Percentiles rank a stretch among this genome's conserved stretches.
phyloP scores from a whole-genome alignment of 2,329 filamentous ascomycete genomes.

The Pyricularia grisea region DNA sequence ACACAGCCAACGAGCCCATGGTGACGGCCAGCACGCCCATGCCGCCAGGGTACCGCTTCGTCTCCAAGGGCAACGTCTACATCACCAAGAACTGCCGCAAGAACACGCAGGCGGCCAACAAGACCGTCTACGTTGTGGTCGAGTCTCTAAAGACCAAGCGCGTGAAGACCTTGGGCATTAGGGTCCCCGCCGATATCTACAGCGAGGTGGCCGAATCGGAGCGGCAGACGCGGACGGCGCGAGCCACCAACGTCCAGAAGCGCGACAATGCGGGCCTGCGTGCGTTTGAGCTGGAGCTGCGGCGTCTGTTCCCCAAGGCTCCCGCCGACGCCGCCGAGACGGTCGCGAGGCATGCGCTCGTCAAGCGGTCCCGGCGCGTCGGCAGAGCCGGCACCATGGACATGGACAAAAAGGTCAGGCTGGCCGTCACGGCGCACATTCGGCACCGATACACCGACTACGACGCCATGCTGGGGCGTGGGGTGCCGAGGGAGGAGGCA shows the following conservation, averaged over 20 bases:
- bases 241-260: slow-evolving; percentile 20
- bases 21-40: slow-evolving; percentile 16
- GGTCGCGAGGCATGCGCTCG: slow-evolving; percentile 30
- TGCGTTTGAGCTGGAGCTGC: slow-evolving; percentile 24
- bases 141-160: neutral
- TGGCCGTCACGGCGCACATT: slow-evolving; percentile 39
- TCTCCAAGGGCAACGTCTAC: slow-evolving; percentile 31
- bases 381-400: slow-evolving; percentile 31
- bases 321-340: slow-evolving; percentile 22
- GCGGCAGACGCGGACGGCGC: slow-evolving; percentile 18
- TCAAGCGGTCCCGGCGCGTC: slow-evolving; percentile 36
- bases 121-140: slow-evolving; percentile 27
- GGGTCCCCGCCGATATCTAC: slow-evolving; percentile 25
- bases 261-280: slow-evolving; percentile 23
- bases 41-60: slow-evolving; percentile 29
- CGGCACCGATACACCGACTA: slow-evolving; percentile 39
- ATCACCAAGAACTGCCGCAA: slow-evolving; percentile 30
- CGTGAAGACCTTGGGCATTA: slow-evolving; percentile 22
- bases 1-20: neutral
- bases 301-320: slow-evolving; percentile 27
- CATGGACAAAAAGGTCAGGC: slow-evolving; percentile 26
- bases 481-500: neutral
- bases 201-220: slow-evolving; percentile 19
- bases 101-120: slow-evolving; percentile 21
- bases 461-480: slow-evolving; percentile 23